phyloP scores from a whole-genome alignment of 2,329 filamentous ascomycete genomes.

The Myrmaecium sp. region DNA sequence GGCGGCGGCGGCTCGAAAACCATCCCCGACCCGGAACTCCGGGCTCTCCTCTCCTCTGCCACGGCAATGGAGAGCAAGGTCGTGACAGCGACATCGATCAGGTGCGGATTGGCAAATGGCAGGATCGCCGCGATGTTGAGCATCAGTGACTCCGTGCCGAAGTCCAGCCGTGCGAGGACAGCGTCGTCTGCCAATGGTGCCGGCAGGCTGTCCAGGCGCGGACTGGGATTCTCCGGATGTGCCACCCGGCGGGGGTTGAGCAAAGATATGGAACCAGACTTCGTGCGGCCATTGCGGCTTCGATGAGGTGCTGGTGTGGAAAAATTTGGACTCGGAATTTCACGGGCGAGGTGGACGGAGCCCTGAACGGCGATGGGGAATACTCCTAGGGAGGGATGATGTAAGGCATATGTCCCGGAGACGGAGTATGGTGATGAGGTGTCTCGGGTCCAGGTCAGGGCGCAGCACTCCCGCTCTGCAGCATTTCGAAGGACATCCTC shows the following conservation, averaged over 20 bases:
- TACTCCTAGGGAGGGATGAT: slow-evolving; percentile 27
- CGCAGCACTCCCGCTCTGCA: slow-evolving; percentile 51
- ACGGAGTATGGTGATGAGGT: slow-evolving; percentile 5
- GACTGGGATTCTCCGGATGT: slow-evolving; percentile 9
- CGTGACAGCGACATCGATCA: slow-evolving; percentile 27
- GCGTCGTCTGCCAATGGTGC: slow-evolving; percentile 16
- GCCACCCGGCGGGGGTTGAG: not conserved
- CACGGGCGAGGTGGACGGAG: slow-evolving; percentile 5
- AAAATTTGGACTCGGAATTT: not conserved
- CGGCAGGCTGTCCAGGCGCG: slow-evolving; percentile 13
- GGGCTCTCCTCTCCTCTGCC: slow-evolving; percentile 25
- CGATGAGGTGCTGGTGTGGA: not conserved
- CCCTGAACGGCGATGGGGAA: slow-evolving; percentile 27
- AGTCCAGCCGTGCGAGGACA: slow-evolving; percentile 28
- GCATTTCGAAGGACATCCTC: slow-evolving; percentile 43
- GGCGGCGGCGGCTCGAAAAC: slow-evolving; percentile 1
- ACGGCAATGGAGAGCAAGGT: slow-evolving; percentile 28
- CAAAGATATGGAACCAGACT: slow-evolving; percentile 2
- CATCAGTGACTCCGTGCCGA: slow-evolving; percentile 22
- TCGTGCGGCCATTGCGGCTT: not conserved
- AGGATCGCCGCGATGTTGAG: slow-evolving; percentile 26
- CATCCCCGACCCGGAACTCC: too few relatives aligned
- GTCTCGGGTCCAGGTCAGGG: slow-evolving; percentile 41
- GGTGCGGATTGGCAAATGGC: slow-evolving; percentile 18
- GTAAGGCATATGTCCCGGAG: slow-evolving; percentile 25